Conservation (phyloP, 2,329 filamentous ascomycete genomes). For the Pseudogymnoascus sp. region DNA sequence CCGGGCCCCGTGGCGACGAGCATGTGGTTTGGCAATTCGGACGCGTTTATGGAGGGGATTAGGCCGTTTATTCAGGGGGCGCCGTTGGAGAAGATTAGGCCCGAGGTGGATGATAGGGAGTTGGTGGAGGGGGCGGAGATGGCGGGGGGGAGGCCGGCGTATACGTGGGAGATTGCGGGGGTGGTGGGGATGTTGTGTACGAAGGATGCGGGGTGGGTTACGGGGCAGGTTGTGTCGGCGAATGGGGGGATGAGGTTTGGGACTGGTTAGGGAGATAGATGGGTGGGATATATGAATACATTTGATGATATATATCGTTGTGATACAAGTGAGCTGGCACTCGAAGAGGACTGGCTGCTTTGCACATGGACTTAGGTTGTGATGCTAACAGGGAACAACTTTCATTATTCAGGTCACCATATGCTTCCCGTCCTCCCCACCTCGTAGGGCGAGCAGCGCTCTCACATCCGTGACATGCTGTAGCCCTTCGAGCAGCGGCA, state of each 20-base stretch:
- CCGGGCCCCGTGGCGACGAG: slow-evolving; percentile 59
- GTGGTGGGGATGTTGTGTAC: slow-evolving; percentile 69
- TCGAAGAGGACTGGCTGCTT: background rate
- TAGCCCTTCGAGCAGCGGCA: slow-evolving; percentile 85
- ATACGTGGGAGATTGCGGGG: slow-evolving; percentile 63
- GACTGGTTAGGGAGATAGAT: background rate
- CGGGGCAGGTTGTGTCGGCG: slow-evolving; percentile 69
- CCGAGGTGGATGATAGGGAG: slow-evolving; percentile 50
- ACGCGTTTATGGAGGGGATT: slow-evolving; percentile 49
- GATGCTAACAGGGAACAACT: slow-evolving; percentile 1
- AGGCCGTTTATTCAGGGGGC: slow-evolving; percentile 53
- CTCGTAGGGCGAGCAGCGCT: slow-evolving; percentile 77
- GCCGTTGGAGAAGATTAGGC: slow-evolving; percentile 54
- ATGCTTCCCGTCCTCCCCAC: slow-evolving; percentile 66
- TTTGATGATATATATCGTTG: background rate
- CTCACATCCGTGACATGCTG: slow-evolving; percentile 96
- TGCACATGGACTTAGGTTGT: background rate
- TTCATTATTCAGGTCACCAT: slow-evolving; percentile 15
- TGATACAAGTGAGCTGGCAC: background rate
- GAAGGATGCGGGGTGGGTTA: slow-evolving; percentile 66
- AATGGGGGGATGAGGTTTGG: slow-evolving; percentile 65
- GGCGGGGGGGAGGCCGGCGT: slow-evolving; percentile 51
- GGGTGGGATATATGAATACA: background rate
- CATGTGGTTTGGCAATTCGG: slow-evolving; percentile 51
- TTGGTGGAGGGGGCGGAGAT: slow-evolving; percentile 50